Evolutionary conservation across 1,284 basidiomycete species (phyloP).

Genomic region (Melampsora larici-populina): DNA sequence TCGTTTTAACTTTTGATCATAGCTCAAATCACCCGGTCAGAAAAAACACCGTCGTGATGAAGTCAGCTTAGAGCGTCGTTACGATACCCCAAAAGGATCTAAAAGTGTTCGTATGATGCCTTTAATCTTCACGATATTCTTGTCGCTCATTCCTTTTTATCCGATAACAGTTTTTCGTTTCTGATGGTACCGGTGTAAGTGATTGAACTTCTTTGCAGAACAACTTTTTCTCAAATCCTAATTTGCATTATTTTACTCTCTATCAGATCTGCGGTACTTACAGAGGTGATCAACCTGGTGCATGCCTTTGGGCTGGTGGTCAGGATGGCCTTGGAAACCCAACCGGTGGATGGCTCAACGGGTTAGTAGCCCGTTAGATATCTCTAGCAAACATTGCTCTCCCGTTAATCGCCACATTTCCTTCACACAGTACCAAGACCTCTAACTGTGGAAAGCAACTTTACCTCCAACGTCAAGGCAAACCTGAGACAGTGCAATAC

Average conservation of each 20-base stretch:
- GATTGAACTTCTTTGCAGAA: not conserved
- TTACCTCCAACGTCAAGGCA: constrained; percentile 11
- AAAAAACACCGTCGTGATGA: too few relatives aligned
- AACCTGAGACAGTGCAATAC: constrained; percentile 12
- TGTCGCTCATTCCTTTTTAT: not conserved
- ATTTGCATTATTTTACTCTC: not conserved
- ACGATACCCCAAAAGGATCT: constrained; percentile 2
- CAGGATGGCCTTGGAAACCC: not conserved
- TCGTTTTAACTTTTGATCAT: too few relatives aligned
- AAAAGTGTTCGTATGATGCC: not conserved
- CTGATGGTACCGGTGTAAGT: constrained; percentile 22
- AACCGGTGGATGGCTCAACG: constrained; percentile 29
- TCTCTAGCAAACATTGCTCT: too few relatives aligned
- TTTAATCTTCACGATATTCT: not conserved
- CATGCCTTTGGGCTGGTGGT: constrained; percentile 30
- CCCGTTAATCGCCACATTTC: not conserved
- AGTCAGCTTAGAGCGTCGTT: not conserved
- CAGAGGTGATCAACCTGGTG: not conserved
- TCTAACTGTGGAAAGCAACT: constrained; percentile 30
- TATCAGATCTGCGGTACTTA: constrained; percentile 20
- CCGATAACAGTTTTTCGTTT: not conserved
- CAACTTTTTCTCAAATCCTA: not conserved
- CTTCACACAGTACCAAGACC: not conserved
- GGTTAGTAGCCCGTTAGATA: not conserved
- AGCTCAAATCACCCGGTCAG: too few relatives aligned